Evolutionary conservation across 2,329 filamentous ascomycete genomes (phyloP).

Genomic region (Alternaria alternata): DNA sequence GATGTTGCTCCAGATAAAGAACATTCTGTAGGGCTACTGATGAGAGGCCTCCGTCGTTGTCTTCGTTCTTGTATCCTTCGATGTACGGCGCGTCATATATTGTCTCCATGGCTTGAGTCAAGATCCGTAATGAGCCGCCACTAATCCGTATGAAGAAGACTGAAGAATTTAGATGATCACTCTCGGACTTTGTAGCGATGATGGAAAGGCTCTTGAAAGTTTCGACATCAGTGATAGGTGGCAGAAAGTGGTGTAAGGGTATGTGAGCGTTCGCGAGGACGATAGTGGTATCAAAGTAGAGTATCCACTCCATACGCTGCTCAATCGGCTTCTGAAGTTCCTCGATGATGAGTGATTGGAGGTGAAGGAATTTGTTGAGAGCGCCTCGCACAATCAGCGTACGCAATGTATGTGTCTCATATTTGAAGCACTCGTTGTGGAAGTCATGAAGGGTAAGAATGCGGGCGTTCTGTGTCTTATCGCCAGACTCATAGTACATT

Average conservation of each 20-base stretch:
- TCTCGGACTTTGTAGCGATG: constrained; percentile 32
- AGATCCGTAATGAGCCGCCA: constrained; percentile 18
- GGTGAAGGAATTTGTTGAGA: constrained; percentile 48
- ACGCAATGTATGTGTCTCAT: constrained; percentile 48
- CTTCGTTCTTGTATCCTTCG: background rate
- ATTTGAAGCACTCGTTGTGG: constrained; percentile 17
- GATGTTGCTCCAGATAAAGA: constrained; percentile 3
- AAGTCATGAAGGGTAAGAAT: background rate
- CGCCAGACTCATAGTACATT: background rate
- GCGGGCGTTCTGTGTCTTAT: background rate
- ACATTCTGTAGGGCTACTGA: constrained; percentile 54
- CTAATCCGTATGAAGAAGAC: constrained; percentile 35
- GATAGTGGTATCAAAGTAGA: constrained; percentile 25
- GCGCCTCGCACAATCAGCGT: constrained; percentile 44
- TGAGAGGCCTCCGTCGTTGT: background rate
- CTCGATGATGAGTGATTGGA: constrained; percentile 32
- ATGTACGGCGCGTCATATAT: constrained; percentile 39
- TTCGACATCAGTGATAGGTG: constrained; percentile 23
- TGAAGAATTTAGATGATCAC: constrained; percentile 32
- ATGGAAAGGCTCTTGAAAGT: constrained; percentile 32
- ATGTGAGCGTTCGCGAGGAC: constrained; percentile 42
- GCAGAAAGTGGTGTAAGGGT: constrained; percentile 44
- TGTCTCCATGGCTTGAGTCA: constrained; percentile 33
- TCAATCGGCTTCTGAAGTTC: constrained; percentile 27
- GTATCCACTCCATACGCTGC: constrained; percentile 39